Conservation (phyloP, 108 stramenopile genomes). For the Conticribra weissflogii region DNA sequence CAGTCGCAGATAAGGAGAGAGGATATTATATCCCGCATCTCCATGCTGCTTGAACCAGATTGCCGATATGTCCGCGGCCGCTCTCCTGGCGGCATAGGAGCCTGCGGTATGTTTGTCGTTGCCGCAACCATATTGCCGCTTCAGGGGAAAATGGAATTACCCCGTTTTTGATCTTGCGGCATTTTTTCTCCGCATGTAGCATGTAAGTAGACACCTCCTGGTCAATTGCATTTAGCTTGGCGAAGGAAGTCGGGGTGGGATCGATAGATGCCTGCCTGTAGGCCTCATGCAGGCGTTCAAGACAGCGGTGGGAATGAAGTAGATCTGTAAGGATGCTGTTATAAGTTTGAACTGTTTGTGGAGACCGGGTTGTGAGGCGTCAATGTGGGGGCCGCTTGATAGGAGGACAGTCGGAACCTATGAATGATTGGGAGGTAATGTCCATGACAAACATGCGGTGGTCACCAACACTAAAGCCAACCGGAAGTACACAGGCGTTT, state of each 20-base stretch:
- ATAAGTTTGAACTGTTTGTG: slow-evolving; percentile 5
- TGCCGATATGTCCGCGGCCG: too few relatives aligned
- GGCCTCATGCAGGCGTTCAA: neutral
- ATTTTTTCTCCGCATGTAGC: slow-evolving; percentile 8
- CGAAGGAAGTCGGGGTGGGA: neutral
- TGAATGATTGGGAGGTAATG: too few relatives aligned
- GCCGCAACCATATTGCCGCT: slow-evolving; percentile 4
- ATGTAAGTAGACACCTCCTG: neutral
- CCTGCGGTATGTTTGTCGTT: neutral
- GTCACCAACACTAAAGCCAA: slow-evolving; percentile 18
- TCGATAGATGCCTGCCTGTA: neutral
- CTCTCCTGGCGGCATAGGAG: too few relatives aligned
- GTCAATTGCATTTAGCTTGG: neutral
- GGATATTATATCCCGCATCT: too few relatives aligned
- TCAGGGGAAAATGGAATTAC: slow-evolving; percentile 10
- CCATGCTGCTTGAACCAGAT: too few relatives aligned
- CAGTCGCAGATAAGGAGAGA: too few relatives aligned
- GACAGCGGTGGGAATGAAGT: too few relatives aligned
- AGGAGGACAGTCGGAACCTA: neutral
- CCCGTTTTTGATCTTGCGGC: slow-evolving; percentile 8
- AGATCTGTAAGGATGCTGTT: too few relatives aligned
- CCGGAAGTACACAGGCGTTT: slow-evolving; percentile 14
- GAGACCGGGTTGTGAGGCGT: too few relatives aligned
- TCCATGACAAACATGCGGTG: too few relatives aligned
- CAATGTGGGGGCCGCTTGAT: neutral